Base-by-base conservation (phyloP, 176 grass and related monocot species). In the Cymbopogon citratus region DNA sequence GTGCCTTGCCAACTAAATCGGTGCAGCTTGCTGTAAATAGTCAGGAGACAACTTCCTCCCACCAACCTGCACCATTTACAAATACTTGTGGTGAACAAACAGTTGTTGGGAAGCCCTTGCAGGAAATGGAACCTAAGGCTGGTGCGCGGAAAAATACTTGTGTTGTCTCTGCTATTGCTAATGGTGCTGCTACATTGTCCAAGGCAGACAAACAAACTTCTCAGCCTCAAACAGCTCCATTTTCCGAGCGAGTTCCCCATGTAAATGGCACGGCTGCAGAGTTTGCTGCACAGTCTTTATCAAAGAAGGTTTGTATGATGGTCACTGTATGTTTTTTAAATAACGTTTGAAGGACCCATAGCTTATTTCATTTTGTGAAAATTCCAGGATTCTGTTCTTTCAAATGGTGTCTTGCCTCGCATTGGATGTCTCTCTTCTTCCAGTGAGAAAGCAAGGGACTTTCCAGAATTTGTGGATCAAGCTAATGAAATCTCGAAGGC, bases 381-480 rank as follows among this genome's bases (percentile, higher is more conserved):
- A 41, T 79, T 45, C 16, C 57, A 90, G 88, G 88, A 69, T 63
- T 26, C 38, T 68, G 9, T 74, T 51, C 13, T 79, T 86, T 79
- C 88, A 63, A 90, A 68, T 74, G 74, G 19, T 9, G 19, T 43
- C 14, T 18, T 82, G 21, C 27, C 66, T 72, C 44, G 34, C 29
- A 40, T 0, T 33, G 48, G 68, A 78, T 33, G 6, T 74, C 23
- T 70, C 57, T n/a, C n/a, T n/a, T 23, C 80, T 11, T 77, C 43
- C 6, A 28, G 4, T 60, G 60, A 73, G 44, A 72, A 72, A 49
- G 38, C 57, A 23, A 73, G 66, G 74, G 18, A 31, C 38, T 74
- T 67, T 1, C 41, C 19, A 46, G 38, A 44, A 85, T 77, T 78
- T 72, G 36, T 38, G 31, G 68, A 77, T 45, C 78, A 85, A 72